phyloP scores from a whole-genome alignment of 75 land plant genomes.

The Gnetum montanum region DNA sequence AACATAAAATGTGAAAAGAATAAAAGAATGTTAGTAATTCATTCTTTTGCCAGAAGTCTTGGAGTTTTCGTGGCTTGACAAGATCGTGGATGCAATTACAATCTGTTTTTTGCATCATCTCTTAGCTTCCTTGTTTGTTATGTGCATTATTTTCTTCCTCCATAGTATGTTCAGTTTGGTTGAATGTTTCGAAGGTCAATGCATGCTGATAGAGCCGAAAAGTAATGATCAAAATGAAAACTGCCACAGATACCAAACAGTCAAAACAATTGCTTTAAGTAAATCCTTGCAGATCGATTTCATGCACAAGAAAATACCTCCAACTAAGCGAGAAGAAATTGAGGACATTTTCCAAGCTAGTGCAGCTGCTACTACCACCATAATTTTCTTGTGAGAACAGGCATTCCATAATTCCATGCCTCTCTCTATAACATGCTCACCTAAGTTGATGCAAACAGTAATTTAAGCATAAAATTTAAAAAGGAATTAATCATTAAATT shows the following conservation, averaged over 20 bases:
- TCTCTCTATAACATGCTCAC: no score
- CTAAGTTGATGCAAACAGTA: no score
- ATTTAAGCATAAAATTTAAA: no score
- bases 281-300: background rate
- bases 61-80: no score
- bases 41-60: no score
- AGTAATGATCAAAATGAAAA: slow-evolving; percentile 4
- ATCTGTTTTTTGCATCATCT: no score
- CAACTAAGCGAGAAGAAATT: background rate
- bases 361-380: background rate
- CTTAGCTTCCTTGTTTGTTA: no score
- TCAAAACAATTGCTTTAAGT: background rate
- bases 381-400: slow-evolving; percentile 6
- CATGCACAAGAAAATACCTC: background rate
- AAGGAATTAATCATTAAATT: no score
- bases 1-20: no score
- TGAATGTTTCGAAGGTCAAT: background rate
- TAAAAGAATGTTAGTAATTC: no score
- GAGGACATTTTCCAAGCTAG: slow-evolving; percentile 7
- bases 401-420: slow-evolving; percentile 1
- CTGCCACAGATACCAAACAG: background rate
- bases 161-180: background rate
- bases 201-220: background rate
- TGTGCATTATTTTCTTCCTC: no score
- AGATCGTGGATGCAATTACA: no score